phyloP scores from a whole-genome alignment of 2,329 filamentous ascomycete genomes.

The Epichloe scottii region DNA sequence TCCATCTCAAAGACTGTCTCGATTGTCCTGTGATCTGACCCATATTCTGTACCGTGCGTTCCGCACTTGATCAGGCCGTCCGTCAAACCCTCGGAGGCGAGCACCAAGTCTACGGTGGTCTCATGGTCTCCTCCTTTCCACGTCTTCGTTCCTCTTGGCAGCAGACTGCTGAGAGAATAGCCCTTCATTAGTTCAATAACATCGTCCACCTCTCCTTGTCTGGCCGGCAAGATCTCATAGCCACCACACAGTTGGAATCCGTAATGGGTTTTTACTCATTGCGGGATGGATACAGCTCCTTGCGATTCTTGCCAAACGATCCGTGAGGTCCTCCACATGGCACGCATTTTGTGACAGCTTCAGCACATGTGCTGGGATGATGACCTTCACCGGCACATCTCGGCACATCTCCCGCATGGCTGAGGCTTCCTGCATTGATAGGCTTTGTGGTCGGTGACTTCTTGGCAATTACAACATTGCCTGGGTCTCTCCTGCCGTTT shows the following conservation, averaged over 20 bases:
- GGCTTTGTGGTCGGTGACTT: too few relatives aligned
- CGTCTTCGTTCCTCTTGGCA: slow-evolving; percentile 22
- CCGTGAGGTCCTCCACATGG: slow-evolving; percentile 11
- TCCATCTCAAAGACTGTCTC: neutral
- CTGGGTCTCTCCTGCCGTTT: too few relatives aligned
- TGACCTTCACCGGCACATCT: too few relatives aligned
- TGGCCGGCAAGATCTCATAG: slow-evolving; percentile 4
- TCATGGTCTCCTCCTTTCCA: slow-evolving; percentile 13
- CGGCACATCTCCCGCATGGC: too few relatives aligned
- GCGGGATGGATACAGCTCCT: neutral
- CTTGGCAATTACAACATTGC: too few relatives aligned
- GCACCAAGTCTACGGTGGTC: slow-evolving; percentile 15
- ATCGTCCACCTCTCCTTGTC: slow-evolving; percentile 20
- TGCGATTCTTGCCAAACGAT: slow-evolving; percentile 13
- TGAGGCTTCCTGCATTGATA: too few relatives aligned
- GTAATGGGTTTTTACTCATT: neutral
- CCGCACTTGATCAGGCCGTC: slow-evolving; percentile 8
- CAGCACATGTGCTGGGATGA: too few relatives aligned
- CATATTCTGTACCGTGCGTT: slow-evolving; percentile 10
- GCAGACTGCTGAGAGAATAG: slow-evolving; percentile 18
- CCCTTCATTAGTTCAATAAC: neutral
- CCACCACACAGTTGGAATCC: slow-evolving; percentile 6
- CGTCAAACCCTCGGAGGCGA: slow-evolving; percentile 11
- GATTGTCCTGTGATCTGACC: slow-evolving; percentile 13
- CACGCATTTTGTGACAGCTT: slow-evolving; percentile 7